Evolutionary conservation across 768 basidiomycete genomes (phyloP), one percentile per base, ranked within the genome.

Genomic region (Naganishia randhawae): DNA sequence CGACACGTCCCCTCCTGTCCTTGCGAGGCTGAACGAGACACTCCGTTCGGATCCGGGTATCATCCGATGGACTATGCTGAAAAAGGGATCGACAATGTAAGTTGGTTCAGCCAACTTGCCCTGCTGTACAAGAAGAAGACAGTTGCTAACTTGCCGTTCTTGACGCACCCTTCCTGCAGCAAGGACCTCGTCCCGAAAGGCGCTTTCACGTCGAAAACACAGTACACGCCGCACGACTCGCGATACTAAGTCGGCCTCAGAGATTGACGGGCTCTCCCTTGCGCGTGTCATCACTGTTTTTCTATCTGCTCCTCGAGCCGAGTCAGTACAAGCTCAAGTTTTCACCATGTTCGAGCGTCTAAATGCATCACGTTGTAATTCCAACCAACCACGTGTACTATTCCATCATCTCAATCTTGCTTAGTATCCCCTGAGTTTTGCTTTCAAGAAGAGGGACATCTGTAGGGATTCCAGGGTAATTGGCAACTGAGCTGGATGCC

Each of bases 11-110:
- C 77, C 78, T n/a, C 70, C 73, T 2, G 73, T 78, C 6, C 53
- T 78, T 9, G 71, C 73, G 39, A 57, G 69, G 25, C 57, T 79
- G 22, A 73, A 75, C 55, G 74, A 74, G 53, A 75, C 75, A 66
- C 62, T 79, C 35, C 67, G 75, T 7, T 61, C 67, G 42, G 78
- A 79, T 71, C 78, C 78, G 1, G 22, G 70, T 48, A 74, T 77
- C 4, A 69, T 76, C 31, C 72, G 77, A 64, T 79, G 78, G 78
- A 78, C 76, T 32, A 66, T 75, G 52, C 41, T 78, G 51, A 79
- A 78, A 54, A 75, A 75, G 54, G 77, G 74, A 16, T 61, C 71
- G 10, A 72, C 73, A 52, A 71, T 79, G 78, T 79, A 52, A 71
- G 78, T 74, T 39, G 29, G n/a, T n/a, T 19, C 35, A 8, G 17